Percentiles rank a stretch among this genome's conserved stretches.
Conservation (phyloP, 495 filamentous ascomycete genomes). For the Tuber umbilicatum region DNA sequence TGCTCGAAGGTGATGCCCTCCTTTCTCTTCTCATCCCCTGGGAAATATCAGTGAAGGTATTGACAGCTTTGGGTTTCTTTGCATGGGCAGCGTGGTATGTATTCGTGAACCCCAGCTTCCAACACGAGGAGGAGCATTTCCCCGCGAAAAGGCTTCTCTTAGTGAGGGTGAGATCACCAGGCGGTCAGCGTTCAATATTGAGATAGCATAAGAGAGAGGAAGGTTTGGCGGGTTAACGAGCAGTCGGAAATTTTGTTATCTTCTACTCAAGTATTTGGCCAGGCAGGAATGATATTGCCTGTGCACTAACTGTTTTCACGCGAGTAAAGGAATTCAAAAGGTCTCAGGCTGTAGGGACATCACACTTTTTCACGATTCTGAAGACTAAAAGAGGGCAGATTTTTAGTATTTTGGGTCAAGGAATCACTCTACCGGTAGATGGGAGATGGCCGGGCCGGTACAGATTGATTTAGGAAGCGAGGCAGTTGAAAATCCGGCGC, state of each 20-base stretch:
- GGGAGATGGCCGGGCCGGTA: neutral
- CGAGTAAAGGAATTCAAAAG: neutral
- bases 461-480: neutral
- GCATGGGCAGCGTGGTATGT: neutral
- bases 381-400: neutral
- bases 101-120: neutral
- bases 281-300: neutral
- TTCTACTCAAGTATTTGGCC: neutral
- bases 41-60: neutral
- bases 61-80: neutral
- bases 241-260: neutral
- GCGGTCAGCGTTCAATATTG: neutral
- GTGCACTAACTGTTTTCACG: neutral
- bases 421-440: neutral
- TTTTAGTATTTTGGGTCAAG: neutral
- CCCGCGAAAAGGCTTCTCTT: neutral
- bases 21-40: neutral
- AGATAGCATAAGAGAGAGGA: neutral
- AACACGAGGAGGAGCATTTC: neutral
- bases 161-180: neutral
- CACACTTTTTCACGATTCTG: neutral
- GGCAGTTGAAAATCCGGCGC: neutral
- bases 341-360: neutral
- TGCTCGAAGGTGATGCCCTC: neutral
- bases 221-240: neutral